Base-by-base conservation (phyloP, 768 basidiomycete genomes). In the Boletus huronensis region DNA sequence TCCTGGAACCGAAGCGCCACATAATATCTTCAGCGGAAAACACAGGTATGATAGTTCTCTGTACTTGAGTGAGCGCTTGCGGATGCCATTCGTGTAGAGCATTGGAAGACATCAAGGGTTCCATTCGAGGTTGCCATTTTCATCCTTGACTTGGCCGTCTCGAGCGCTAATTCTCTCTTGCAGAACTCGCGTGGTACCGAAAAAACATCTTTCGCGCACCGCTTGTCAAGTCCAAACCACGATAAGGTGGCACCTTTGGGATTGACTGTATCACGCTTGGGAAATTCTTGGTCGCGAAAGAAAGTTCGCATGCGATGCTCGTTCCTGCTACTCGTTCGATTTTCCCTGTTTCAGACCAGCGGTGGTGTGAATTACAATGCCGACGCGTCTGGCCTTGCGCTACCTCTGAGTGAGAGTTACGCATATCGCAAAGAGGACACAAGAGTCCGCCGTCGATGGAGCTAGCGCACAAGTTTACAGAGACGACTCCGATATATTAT, bases 91-190 rank as follows among this genome's bases (percentile, higher is more conserved):
- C 21, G 2, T 31, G 6, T 64, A 94, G 92, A 28, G 93, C 93
- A 3, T 68, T 93, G 57, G 87, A 88, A 56, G 93, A 96, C 61
- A 94, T 95, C 54, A 75, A 74, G 39, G 77, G 80, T 29, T 91
- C 89, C 6, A 92, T 96, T 45, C 66, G 71, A 71, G 93, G 91
- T 87, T 28, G 65, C 29, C 31, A 2, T 25, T 19, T 35, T 16
- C 6, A 6, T 29, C 9, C 38, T 17, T 50, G 8, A 51, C 17
- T 19, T n/a, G 44, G 32, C 42, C 28, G 10, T 36, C 52, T 47
- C 8, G n/a, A n/a, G n/a, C n/a, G 13, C 54, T 52, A 29, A 64
- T 19, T 36, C 13, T 8, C 17, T 3, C n/a, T 19, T 19, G 26
- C 13, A 48, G 48, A 36, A 10, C 48, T 48, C n/a, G 35, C 48